Percentiles rank a stretch among this genome's conserved stretches.
Evolutionary conservation across 2,329 filamentous ascomycete genomes (phyloP).

Genomic region (Claviceps monticola): DNA sequence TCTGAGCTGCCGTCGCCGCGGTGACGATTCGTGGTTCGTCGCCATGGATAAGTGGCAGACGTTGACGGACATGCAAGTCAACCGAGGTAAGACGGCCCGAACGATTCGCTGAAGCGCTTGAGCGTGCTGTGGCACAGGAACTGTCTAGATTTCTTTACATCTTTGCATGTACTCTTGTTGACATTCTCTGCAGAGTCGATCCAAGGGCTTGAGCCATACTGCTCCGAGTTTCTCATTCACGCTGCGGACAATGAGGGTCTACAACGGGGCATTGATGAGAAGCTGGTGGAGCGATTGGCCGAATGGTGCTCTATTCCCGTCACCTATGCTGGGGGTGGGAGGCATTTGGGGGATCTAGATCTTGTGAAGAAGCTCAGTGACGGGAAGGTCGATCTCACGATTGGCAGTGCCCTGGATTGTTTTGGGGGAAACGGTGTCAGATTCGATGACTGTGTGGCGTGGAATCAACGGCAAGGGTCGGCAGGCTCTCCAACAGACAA

Average conservation of each 20-base stretch:
- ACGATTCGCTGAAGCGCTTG: background rate
- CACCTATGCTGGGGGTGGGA: conserved; percentile 91
- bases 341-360: conserved; percentile 68
- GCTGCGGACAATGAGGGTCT: conserved; percentile 93
- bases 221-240: conserved; percentile 93
- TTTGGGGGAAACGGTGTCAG: conserved; percentile 81
- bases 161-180: background rate
- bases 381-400: conserved; percentile 82
- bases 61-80: conserved; percentile 90
- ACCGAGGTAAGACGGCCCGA: conserved; percentile 45
- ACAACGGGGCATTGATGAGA: conserved; percentile 79
- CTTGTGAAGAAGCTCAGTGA: conserved; percentile 64
- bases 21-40: conserved; percentile 71
- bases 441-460: conserved; percentile 77
- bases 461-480: conserved; percentile 49
- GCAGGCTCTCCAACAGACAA: background rate
- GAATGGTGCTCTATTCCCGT: conserved; percentile 86
- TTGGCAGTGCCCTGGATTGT: conserved; percentile 90
- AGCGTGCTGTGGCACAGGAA: background rate
- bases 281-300: conserved; percentile 61
- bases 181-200: conserved; percentile 54
- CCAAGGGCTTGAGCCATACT: conserved; percentile 69
- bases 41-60: conserved; percentile 99
- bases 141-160: background rate
- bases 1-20: conserved; percentile 72